Evolutionary conservation across 352 stramenopile genomes (phyloP).

Genomic region (Pythium folliculosum): DNA sequence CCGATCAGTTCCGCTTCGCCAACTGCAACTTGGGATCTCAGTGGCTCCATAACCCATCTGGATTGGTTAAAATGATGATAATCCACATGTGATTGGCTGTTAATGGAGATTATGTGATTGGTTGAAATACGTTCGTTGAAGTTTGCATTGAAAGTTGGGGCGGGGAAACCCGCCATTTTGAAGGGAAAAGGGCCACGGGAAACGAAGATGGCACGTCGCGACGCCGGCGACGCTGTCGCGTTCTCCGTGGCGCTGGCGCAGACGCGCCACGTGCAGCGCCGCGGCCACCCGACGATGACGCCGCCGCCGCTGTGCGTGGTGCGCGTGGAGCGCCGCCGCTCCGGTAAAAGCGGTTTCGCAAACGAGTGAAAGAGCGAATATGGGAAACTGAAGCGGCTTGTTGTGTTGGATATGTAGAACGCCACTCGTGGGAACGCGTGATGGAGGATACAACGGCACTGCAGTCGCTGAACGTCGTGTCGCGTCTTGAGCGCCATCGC

Average conservation of each 20-base stretch:
- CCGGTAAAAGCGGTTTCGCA: not conserved
- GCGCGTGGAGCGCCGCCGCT: slow-evolving; percentile 19
- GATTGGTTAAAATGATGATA: not conserved
- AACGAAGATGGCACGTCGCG: not conserved
- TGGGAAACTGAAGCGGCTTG: not conserved
- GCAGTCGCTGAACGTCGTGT: slow-evolving; percentile 13
- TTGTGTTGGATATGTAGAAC: not conserved
- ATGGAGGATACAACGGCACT: not conserved
- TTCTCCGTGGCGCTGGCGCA: slow-evolving; percentile 13
- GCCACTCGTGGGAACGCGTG: slow-evolving; percentile 8
- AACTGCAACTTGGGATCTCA: slow-evolving; percentile 2
- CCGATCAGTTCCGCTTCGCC: too few species aligned
- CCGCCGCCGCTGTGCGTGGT: slow-evolving; percentile 12
- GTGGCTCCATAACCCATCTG: not conserved
- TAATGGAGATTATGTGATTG: not conserved
- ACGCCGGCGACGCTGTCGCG: slow-evolving; percentile 16
- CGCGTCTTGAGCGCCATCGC: slow-evolving; percentile 14
- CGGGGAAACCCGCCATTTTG: not conserved
- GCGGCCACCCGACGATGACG: not conserved
- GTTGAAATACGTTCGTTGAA: slow-evolving; percentile 16
- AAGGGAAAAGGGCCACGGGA: slow-evolving; percentile 1
- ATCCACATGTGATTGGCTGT: not conserved
- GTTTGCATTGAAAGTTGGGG: not conserved
- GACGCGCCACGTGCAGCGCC: not conserved
- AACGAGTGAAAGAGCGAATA: not conserved